Evolutionary conservation across 768 basidiomycete species (phyloP).

Genomic region (Rhodotorula toruloides): DNA sequence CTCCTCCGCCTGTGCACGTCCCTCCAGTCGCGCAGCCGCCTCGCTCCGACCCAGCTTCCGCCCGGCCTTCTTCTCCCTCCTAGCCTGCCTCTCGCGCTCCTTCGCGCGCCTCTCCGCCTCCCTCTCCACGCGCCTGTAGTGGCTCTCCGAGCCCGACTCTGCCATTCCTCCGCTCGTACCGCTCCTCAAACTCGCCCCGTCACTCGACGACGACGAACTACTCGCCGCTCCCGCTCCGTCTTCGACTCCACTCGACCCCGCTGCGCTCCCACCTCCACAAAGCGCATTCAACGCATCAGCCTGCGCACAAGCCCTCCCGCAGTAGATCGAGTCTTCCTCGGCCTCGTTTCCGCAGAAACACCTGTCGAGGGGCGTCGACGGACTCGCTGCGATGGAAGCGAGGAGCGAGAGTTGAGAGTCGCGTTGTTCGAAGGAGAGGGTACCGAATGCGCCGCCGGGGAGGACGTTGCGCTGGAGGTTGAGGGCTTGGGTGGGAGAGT

Average conservation of each 20-base stretch:
- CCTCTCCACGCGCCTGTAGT: constrained; percentile 19
- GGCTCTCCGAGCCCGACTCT: constrained; percentile 11
- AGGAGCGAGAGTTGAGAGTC: constrained; percentile 15
- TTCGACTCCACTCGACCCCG: constrained; percentile 9
- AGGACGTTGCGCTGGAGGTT: not conserved
- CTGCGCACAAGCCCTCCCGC: constrained; percentile 22
- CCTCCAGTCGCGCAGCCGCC: not conserved
- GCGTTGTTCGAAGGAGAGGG: not conserved
- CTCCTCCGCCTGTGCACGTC: not conserved
- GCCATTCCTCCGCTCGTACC: not conserved
- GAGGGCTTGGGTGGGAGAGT: not conserved
- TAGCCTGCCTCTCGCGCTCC: not conserved
- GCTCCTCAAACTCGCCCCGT: constrained; percentile 1
- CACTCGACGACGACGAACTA: not conserved
- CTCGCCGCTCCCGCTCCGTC: constrained; percentile 6
- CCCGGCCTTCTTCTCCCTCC: not conserved
- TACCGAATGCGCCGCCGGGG: constrained; percentile 3
- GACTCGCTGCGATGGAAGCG: constrained; percentile 16
- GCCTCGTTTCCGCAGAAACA: constrained; percentile 32
- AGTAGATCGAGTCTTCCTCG: constrained; percentile 38
- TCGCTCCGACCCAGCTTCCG: constrained; percentile 12
- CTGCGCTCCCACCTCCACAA: constrained; percentile 8
- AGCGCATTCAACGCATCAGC: constrained; percentile 33
- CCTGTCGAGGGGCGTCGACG: constrained; percentile 22
- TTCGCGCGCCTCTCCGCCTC: constrained; percentile 14